Conservation (phyloP, 2,329 filamentous ascomycete species). For the Chalara sp. region DNA sequence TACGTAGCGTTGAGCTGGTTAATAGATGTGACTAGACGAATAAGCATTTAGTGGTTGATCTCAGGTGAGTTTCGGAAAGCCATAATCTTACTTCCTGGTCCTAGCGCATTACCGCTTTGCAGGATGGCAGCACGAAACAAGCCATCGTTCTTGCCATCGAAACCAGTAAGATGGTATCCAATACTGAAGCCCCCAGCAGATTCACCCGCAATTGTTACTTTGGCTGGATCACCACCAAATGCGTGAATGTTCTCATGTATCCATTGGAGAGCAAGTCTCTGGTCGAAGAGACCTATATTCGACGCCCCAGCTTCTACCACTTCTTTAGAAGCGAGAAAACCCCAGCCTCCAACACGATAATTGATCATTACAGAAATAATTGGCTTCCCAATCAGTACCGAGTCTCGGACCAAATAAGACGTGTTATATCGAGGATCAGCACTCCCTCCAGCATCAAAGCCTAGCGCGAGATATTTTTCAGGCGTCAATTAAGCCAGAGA, state of each 20-base stretch:
- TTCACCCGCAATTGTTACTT: conserved; percentile 35
- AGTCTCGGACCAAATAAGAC: conserved; percentile 44
- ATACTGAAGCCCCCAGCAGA: conserved; percentile 35
- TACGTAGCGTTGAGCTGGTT: background rate
- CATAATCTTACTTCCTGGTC: conserved; percentile 14
- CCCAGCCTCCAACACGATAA: conserved; percentile 38
- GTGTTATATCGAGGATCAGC: conserved; percentile 47
- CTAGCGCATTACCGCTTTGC: conserved; percentile 33
- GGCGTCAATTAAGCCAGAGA: background rate
- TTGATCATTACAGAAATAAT: conserved; percentile 39
- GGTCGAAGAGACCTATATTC: conserved; percentile 37
- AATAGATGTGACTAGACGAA: background rate
- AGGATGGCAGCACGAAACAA: conserved; percentile 46
- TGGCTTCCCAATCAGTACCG: conserved; percentile 33
- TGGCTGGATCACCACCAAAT: conserved; percentile 32
- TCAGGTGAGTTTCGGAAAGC: background rate
- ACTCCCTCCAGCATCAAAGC: conserved; percentile 34
- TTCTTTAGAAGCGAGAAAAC: conserved; percentile 35
- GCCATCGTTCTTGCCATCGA: conserved; percentile 40
- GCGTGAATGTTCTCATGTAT: conserved; percentile 34
- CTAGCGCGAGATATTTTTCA: background rate
- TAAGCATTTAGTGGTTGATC: background rate
- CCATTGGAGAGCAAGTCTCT: conserved; percentile 32
- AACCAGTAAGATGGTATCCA: conserved; percentile 37
- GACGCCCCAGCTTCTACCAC: conserved; percentile 31